A percentile compares a stretch with the other conserved stretches of the same genome.
Conservation (phyloP, 1,139 yeast genomes). For the Suhomyces kunorum region DNA sequence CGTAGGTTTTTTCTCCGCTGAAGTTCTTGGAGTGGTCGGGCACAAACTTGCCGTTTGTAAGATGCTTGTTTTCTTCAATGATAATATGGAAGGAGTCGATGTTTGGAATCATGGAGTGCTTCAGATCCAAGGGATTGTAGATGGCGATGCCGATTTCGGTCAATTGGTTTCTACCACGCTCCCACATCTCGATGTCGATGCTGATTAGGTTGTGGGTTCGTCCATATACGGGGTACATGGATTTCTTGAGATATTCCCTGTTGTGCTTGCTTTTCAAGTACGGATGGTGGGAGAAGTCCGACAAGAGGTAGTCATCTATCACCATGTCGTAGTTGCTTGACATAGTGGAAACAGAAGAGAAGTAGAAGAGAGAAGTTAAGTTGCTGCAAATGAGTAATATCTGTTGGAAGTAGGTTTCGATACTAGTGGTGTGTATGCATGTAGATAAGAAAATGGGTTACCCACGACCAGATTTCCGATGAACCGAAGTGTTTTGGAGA, state of each 20-base stretch:
- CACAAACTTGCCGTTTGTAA: slow-evolving; percentile 59
- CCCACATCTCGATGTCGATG: slow-evolving; percentile 71
- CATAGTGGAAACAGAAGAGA: background rate
- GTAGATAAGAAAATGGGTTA: no score
- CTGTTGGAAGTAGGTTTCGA: no score
- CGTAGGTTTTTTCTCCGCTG: slow-evolving; percentile 54
- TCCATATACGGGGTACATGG: slow-evolving; percentile 32
- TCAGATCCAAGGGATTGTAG: slow-evolving; percentile 58
- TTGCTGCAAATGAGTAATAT: no score
- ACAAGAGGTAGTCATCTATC: background rate
- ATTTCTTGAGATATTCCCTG: slow-evolving; percentile 20
- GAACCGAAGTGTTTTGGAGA: no score
- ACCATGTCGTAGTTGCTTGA: background rate
- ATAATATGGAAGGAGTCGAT: slow-evolving; percentile 57
- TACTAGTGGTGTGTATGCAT: no score
- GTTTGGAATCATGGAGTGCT: slow-evolving; percentile 40
- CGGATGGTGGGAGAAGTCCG: slow-evolving; percentile 4
- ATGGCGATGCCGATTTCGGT: slow-evolving; percentile 73
- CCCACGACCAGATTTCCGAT: no score
- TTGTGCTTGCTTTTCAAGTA: slow-evolving; percentile 11
- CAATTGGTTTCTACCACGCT: slow-evolving; percentile 42
- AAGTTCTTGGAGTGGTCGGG: slow-evolving; percentile 61
- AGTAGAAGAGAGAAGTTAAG: no score
- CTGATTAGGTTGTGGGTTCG: slow-evolving; percentile 47
- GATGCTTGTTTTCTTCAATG: slow-evolving; percentile 48